Evolutionary conservation across 2,329 filamentous ascomycete genomes (phyloP), one percentile per base, ranked within the genome.

Genomic region (Cordyceps cateniannulata): DNA sequence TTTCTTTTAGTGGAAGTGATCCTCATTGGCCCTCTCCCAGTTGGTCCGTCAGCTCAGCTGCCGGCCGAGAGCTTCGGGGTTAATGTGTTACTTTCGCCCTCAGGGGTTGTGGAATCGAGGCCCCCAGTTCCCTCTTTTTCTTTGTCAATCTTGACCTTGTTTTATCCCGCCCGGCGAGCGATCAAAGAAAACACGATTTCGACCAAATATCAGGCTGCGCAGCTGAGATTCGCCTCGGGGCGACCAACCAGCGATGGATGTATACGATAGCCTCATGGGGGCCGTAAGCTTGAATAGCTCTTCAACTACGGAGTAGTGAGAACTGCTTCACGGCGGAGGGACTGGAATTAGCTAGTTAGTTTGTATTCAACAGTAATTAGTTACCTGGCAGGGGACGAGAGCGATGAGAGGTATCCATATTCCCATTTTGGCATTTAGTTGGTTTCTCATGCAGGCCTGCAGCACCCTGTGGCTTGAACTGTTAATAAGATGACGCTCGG

Each of bases 151-250:
- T 35, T 12, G 5, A 35, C 9, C 25, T 49, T 49, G 8, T 49
- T 29, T 45, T 45, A 4, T 14, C 16, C n/a, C 16, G 47, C 18
- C 47, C 49, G 18, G 4, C 32, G 4, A 45, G 8, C 53, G 40
- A 45, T 44, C 40, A 10, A 16, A 55, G 32, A 4, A 16, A 35
- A 35, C 32, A 32, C 52, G 52, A 55, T 55, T 45, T 55, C 20
- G 6, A 32, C 38, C 52, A 45, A 55, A 55, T 45, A 45, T 55
- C 40, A 55, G 52, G 52, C 53, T 55, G 53, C 40, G 25, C 5
- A 47, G 53, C 53, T 55, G 53, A 55, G 53, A 55, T 55, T 32
- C 9, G n/a, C 25, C 9, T 47, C 53, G 53, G 45, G 53, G 53
- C 53, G 40, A 35, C 53, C 53, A 55, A 55, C 40, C 40, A 47